A percentile compares a stretch with the other conserved stretches of the same genome.
Conservation (phyloP, 805 yeast genomes). For the Ogataea dorogensis region DNA sequence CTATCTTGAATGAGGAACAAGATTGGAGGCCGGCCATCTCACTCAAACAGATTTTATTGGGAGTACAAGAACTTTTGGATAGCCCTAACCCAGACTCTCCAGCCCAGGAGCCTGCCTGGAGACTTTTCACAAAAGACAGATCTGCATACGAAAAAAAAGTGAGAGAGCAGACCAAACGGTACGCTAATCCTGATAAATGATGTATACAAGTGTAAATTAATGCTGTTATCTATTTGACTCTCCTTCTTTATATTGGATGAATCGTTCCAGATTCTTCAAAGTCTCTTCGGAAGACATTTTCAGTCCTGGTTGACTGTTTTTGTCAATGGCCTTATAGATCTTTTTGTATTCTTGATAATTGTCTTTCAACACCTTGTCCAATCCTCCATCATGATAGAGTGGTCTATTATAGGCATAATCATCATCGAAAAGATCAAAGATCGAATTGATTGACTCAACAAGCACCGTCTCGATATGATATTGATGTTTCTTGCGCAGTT, state of each 20-base stretch:
- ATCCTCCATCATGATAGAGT: slow-evolving; percentile 57
- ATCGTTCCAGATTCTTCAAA: slow-evolving; percentile 63
- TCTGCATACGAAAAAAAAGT: slow-evolving; percentile 73
- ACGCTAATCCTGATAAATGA: slow-evolving; percentile 40
- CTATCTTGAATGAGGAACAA: slow-evolving; percentile 89
- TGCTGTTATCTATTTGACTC: slow-evolving; percentile 33
- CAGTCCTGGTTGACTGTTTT: slow-evolving; percentile 53
- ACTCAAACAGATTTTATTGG: slow-evolving; percentile 81
- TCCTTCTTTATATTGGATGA: slow-evolving; percentile 68
- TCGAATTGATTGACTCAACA: slow-evolving; percentile 58
- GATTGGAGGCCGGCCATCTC: slow-evolving; percentile 99
- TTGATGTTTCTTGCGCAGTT: slow-evolving; percentile 27
- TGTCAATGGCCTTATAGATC: slow-evolving; percentile 63
- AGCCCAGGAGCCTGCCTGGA: slow-evolving; percentile 97
- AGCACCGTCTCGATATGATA: slow-evolving; percentile 32
- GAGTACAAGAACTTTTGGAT: slow-evolving; percentile 87
- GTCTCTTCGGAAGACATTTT: slow-evolving; percentile 68
- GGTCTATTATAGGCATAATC: slow-evolving; percentile 65
- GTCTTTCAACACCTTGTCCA: slow-evolving; percentile 41
- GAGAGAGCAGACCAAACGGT: slow-evolving; percentile 73
- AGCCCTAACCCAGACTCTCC: slow-evolving; percentile 94
- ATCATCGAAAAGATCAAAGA: slow-evolving; percentile 83
- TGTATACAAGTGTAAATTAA: slow-evolving; percentile 5
- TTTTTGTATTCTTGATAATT: slow-evolving; percentile 49
- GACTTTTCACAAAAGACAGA: slow-evolving; percentile 71